Percentiles rank a stretch among this genome's conserved stretches.
These are phyloP conservation scores for Salix koriyanagi DNA, from an alignment of 345 rosid genomes.

Conservation along the genomic window DNA sequence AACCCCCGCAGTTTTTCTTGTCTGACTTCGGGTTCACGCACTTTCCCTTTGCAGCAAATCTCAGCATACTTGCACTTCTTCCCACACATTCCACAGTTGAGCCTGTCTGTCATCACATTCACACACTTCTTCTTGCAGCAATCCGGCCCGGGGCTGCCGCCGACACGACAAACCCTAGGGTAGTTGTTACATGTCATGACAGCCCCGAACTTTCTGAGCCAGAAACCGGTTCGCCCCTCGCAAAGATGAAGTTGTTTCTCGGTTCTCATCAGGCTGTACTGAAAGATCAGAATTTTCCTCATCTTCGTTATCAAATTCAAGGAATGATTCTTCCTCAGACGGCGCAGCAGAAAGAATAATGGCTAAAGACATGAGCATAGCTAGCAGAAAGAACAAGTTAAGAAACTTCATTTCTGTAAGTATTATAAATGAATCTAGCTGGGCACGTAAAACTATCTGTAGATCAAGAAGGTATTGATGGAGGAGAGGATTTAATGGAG, in stretches of 20 bases:
- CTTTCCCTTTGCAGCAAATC: slow-evolving; percentile 50
- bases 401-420: not conserved
- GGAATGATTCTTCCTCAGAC: not conserved
- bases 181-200: slow-evolving; percentile 11
- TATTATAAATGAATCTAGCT: not conserved
- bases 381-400: not conserved
- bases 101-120: slow-evolving; percentile 30
- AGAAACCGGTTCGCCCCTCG: not conserved
- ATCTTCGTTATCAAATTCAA: not conserved
- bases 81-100: slow-evolving; percentile 57
- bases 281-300: not conserved
- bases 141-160: slow-evolving; percentile 50
- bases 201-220: not conserved
- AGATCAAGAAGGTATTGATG: not conserved
- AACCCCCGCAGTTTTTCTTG: slow-evolving; percentile 53
- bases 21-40: slow-evolving; percentile 56
- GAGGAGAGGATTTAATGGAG: not conserved
- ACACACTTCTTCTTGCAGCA: slow-evolving; percentile 65
- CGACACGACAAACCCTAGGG: slow-evolving; percentile 46
- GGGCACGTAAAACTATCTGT: not conserved
- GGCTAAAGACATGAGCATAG: not conserved
- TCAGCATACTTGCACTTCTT: slow-evolving; percentile 45
- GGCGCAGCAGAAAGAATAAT: not conserved
- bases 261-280: not conserved
- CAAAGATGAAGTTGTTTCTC: not conserved